A percentile compares a stretch with the other conserved stretches of the same genome.
These are phyloP conservation scores for Hygrophoropsis aurantiaca DNA, from an alignment of 768 basidiomycete genomes.

Conservation along the genomic window DNA sequence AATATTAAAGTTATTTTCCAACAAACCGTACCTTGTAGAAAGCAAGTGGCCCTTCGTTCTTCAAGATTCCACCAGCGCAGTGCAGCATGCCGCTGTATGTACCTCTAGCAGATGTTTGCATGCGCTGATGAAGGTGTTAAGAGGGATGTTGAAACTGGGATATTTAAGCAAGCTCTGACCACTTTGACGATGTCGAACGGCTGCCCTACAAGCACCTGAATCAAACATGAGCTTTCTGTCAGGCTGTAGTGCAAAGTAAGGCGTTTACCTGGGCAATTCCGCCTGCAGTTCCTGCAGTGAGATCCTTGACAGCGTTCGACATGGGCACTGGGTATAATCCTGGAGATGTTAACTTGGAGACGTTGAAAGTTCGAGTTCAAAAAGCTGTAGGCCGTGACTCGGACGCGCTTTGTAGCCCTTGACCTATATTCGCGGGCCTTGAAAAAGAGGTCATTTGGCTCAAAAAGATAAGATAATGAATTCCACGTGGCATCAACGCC, in stretches of 20 bases:
- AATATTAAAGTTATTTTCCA: neutral
- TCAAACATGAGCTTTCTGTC: conserved; percentile 14
- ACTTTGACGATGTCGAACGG: conserved; percentile 99
- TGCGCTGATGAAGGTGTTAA: conserved; percentile 53
- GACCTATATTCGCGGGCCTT: too few species aligned
- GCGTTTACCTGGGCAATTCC: conserved; percentile 77
- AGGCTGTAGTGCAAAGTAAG: neutral
- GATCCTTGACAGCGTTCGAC: conserved; percentile 76
- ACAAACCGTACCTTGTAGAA: conserved; percentile 82
- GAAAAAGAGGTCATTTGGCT: too few species aligned
- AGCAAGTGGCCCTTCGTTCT: conserved; percentile 87
- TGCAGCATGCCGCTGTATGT: conserved; percentile 87
- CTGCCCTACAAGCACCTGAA: conserved; percentile 83
- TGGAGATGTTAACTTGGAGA: neutral
- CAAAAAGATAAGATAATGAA: too few species aligned
- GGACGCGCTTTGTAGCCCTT: neutral
- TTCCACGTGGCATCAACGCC: too few species aligned
- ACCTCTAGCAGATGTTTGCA: conserved; percentile 91
- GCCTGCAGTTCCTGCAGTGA: conserved; percentile 88
- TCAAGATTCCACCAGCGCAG: conserved; percentile 87
- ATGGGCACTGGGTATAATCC: conserved; percentile 18
- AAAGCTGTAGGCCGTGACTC: neutral
- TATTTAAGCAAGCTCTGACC: conserved; percentile 46
- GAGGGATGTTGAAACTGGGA: conserved; percentile 2
- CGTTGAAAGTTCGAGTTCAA: neutral